Evolutionary conservation across 2,329 filamentous ascomycete genomes (phyloP), one percentile per base, ranked within the genome.

Genomic region (Fusarium napiforme): DNA sequence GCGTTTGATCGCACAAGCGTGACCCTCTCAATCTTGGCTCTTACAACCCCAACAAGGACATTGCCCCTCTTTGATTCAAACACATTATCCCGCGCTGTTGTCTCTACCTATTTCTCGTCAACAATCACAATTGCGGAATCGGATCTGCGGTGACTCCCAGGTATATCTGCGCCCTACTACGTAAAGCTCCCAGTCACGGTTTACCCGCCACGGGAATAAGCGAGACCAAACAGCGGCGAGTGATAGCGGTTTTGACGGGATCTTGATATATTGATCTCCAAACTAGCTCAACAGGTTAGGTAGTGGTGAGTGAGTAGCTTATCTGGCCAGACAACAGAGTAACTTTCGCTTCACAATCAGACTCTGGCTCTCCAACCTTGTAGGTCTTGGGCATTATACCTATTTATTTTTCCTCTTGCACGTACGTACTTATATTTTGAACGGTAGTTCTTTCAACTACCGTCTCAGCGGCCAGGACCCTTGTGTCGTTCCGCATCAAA

Each of bases 91-190:
- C 40, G 42, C 50, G 43, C 60, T 60, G 21, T 46, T 46, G 9
- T 47, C 32, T 28, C 39, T 40, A 12, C 19, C 11, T 40, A 28
- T 47, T 42, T 52, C 42, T 45, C 61, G 53, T 72, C 57, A 39
- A 68, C 28, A 46, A 45, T 46, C 30, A 26, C 34, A 18, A 11
- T 21, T 30, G 56, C 52, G 45, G 28, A 39, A 69, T 69, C 60
- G 56, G 58, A 58, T 58, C 55, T 74, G 46, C 46, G 49, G 70
- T 68, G 62, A 61, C 61, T 70, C 40, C 30, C 50, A 30, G 26
- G 28, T 43, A 43, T 37, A 56, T 55, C 40, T 37, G 56, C 15
- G 9, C 23, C 50, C 42, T 45, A 36, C 42, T 45, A 36, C 8
- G n/a, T 43, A 37, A n/a, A 43, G 37, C 55, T 39, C 28, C 19